Base-by-base conservation (phyloP, 208 protist genomes). In the Crithidia bombi region DNA sequence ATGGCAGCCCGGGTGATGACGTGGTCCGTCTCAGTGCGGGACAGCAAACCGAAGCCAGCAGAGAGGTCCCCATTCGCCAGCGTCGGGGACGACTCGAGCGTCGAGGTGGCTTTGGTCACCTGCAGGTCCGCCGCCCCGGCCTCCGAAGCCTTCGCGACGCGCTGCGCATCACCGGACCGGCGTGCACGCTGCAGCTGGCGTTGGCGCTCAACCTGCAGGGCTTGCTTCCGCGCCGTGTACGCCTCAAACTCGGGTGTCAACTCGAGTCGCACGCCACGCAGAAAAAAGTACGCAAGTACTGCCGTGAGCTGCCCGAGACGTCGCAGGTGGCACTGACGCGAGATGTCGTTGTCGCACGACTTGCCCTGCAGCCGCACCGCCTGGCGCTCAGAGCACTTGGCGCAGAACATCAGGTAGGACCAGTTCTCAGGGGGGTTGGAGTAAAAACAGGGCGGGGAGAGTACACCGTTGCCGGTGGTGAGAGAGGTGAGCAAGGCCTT, bases 321-420 rank as follows among this genome's bases (percentile, higher is more conserved):
- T 6, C 81, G 81, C 54, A 90, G 59, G 41, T 66, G 61, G 33
- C 59, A 49, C 17, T 84, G 80, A 1, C 55, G 54, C 15, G 50
- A 58, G 35, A 75, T 56, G 9, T 77, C 71, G 62, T 70, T 72
- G 69, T 89, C 74, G 69, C 65, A 86, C 58, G 70, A 54, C 44
- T 63, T 56, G 9, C 73, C 76, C 17, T 61, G 39, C 50, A 89
- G 43, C 44, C 78, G 65, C 30, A 73, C 50, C 28, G 76, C 67
- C 61, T 77, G 70, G 19, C 67, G 52, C 9, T 75, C 73, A 1
- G 14, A 44, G 54, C 83, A 89, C 38, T 68, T 68, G 39, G 77
- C 77, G 59, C 83, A 89, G 73, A 78, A 86, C 61, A 81, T 72
- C 1, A 86, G 64, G 64, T 82, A 86, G 36, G 78, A 84, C 81